These are phyloP conservation scores for Aspergillus affinis DNA, from an alignment of 495 filamentous ascomycete species.

Conservation along the genomic window DNA sequence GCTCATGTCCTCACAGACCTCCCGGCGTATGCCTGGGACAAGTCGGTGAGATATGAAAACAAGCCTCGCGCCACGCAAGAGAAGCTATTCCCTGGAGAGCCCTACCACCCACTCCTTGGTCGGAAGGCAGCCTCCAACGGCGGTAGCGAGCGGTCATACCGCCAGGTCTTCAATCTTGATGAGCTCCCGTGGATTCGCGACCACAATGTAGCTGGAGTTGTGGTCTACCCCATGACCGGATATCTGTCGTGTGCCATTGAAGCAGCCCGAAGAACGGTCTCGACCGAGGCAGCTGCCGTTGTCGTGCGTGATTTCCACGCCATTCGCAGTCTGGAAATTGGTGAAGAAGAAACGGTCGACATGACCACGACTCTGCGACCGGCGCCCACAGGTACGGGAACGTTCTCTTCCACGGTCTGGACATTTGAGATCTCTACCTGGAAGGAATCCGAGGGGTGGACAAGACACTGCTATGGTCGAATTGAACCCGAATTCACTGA, in stretches of 20 bases:
- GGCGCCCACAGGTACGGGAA: not conserved
- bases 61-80: not conserved
- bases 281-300: not conserved
- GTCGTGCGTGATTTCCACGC: not conserved
- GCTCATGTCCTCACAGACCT: not conserved
- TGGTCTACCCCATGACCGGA: constrained; percentile 1
- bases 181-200: not conserved
- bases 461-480: not conserved
- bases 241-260: constrained; percentile 1
- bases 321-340: not conserved
- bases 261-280: not conserved
- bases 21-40: not conserved
- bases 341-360: not conserved
- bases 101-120: not conserved
- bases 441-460: not conserved
- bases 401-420: not conserved
- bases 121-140: not conserved
- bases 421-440: not conserved
- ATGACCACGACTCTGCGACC: not conserved
- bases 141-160: not conserved
- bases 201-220: not conserved
- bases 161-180: constrained; percentile 2
- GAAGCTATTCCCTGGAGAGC: not conserved
- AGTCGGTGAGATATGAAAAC: not conserved
- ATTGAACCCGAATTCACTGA: not conserved